Percentiles rank a stretch among this genome's conserved stretches.
Conservation (phyloP, 805 yeast species). For the Ogataea nitratoaversa region DNA sequence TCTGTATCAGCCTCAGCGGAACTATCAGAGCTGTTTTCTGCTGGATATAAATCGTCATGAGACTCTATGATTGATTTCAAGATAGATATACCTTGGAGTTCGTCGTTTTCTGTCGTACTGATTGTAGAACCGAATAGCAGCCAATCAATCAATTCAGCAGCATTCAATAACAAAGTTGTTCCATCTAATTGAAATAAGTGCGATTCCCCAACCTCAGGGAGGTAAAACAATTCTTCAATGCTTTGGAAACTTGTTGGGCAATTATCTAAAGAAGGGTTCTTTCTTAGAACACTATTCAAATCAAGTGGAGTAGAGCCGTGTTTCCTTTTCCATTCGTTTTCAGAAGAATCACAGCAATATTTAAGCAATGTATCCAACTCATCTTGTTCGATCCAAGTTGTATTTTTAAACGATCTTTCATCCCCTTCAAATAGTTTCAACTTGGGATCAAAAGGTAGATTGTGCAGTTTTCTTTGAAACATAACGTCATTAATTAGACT, state of each 20-base stretch:
- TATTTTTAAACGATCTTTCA: constrained; percentile 19
- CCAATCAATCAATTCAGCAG: constrained; percentile 11
- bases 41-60: constrained; percentile 8
- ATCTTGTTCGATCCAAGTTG: constrained; percentile 40
- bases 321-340: constrained; percentile 17
- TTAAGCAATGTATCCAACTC: constrained; percentile 33
- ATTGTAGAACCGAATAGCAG: constrained; percentile 8
- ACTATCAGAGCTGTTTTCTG: neutral
- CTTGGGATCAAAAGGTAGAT: constrained; percentile 29
- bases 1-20: constrained; percentile 15
- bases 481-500: constrained; percentile 57
- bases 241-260: constrained; percentile 32
- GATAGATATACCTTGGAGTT: constrained; percentile 4
- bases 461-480: constrained; percentile 43
- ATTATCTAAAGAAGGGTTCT: constrained; percentile 18
- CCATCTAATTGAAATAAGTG: constrained; percentile 3
- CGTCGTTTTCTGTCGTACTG: too few species aligned
- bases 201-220: constrained; percentile 7
- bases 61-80: constrained; percentile 9
- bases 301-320: constrained; percentile 7
- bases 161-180: constrained; percentile 6
- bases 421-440: constrained; percentile 24
- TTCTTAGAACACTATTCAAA: constrained; percentile 19
- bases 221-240: constrained; percentile 13
- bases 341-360: constrained; percentile 24